phyloP scores from a whole-genome alignment of 2,329 filamentous ascomycete genomes.

The Pseudogymnoascus sp. region DNA sequence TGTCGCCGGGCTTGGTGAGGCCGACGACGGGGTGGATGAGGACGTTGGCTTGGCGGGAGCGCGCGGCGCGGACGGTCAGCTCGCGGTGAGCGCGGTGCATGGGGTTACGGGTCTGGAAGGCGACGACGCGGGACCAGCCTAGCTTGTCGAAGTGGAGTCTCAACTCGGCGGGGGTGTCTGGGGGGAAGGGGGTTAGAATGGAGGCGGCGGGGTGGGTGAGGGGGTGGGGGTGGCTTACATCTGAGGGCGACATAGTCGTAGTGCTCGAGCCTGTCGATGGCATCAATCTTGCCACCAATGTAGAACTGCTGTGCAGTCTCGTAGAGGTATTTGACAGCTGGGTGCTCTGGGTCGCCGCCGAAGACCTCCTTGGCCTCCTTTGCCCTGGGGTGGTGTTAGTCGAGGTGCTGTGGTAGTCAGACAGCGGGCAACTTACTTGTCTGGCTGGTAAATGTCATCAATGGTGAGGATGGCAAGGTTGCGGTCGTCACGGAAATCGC shows the following conservation, averaged over 20 bases:
- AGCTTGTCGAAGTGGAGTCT: constrained; percentile 98
- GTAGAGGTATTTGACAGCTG: constrained; percentile 85
- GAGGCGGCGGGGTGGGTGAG: not conserved
- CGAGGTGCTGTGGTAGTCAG: not conserved
- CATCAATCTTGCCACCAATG: constrained; percentile 91
- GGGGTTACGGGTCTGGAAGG: constrained; percentile 98
- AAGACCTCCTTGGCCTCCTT: constrained; percentile 93
- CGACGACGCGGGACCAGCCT: constrained; percentile 93
- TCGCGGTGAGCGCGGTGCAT: constrained; percentile 99
- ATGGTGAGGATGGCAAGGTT: constrained; percentile 94
- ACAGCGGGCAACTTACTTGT: constrained; percentile 61
- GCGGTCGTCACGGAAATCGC: constrained; percentile 92
- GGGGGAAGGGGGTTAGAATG: constrained; percentile 13
- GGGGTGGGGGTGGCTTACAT: constrained; percentile 52
- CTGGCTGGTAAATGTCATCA: constrained; percentile 88
- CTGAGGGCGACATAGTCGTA: constrained; percentile 97
- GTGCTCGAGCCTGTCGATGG: constrained; percentile 90
- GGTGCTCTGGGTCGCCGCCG: constrained; percentile 83
- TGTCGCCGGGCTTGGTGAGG: constrained; percentile 97
- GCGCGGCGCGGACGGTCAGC: constrained; percentile 92
- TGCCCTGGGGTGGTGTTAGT: constrained; percentile 43
- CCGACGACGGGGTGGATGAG: constrained; percentile 98
- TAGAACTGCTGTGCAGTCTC: constrained; percentile 78
- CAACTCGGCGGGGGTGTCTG: constrained; percentile 87
- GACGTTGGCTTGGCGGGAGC: constrained; percentile 93